Evolutionary conservation across 768 basidiomycete genomes (phyloP), one percentile per base, ranked within the genome.

Genomic region (Cystofilobasidium macerans): DNA sequence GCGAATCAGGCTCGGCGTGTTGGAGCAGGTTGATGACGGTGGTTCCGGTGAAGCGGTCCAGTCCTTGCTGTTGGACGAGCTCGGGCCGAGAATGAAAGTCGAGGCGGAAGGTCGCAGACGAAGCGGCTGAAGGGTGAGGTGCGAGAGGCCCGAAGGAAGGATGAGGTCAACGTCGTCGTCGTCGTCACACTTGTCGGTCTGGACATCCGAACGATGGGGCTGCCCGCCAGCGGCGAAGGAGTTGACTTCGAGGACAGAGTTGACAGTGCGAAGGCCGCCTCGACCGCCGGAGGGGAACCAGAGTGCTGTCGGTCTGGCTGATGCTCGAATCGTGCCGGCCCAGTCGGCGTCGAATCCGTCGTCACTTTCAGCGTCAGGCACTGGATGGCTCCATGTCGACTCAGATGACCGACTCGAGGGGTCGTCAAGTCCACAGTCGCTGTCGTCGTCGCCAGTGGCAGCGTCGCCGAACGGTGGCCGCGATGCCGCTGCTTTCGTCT

Each of bases 131-230:
- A 92, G 84, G 24, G 89, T 90, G 60, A 92, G 82, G 72, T 82
- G 84, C 12, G 86, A 88, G 64, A 92, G 82, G 73, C 89, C 85
- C 62, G 83, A 82, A 45, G 89, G 89, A 40, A 92, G 80, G 30
- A 84, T 82, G 73, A 91, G 89, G 61, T 81, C 89, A 69, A 86
- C 85, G 75, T 92, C 89, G 69, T 89, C 84, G 71, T 91, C 89
- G 69, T 89, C 88, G 62, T 85, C 85, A n/a, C 5, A 24, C 22
- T 20, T 3, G 64, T 40, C 40, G 59, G 57, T 9, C 36, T 47
- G 35, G 59, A 65, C 33, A 57, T 51, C 33, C 32, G 33, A 16
- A 36, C 28, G 33, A 57, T n/a, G n/a, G n/a, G n/a, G n/a, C n/a
- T n/a, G n/a, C n/a, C n/a, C n/a, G n/a, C n/a, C n/a, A n/a, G n/a